phyloP scores from a whole-genome alignment of 176 grass and related monocot species.

The Zea luxurians region DNA sequence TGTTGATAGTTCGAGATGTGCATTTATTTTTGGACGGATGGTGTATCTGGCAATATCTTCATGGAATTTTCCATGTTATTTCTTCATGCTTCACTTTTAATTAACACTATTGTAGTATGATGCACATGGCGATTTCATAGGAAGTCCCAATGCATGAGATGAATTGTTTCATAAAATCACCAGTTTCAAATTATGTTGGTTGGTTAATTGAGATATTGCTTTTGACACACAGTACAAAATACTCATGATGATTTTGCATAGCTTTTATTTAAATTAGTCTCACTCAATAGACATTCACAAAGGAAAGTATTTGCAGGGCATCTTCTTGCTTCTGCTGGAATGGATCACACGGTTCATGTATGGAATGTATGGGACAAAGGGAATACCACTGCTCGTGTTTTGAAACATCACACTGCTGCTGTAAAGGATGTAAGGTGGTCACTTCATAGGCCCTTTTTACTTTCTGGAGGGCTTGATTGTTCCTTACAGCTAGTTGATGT shows the following conservation, averaged over 20 bases:
- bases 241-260: conserved; percentile 5
- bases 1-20: too few relatives aligned
- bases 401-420: conserved; percentile 65
- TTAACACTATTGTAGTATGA: background rate
- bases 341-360: conserved; percentile 69
- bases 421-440: conserved; percentile 88
- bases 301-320: conserved; percentile 52
- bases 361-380: conserved; percentile 80
- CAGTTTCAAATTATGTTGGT: conserved; percentile 9
- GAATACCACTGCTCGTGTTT: conserved; percentile 54
- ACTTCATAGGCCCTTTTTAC: conserved; percentile 46
- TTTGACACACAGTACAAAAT: background rate
- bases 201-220: background rate
- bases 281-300: conserved; percentile 16
- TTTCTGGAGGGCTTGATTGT: conserved; percentile 77
- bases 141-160: background rate
- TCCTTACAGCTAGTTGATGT: conserved; percentile 62
- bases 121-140: background rate
- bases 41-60: background rate
- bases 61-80: background rate
- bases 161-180: conserved; percentile 13
- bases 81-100: background rate
- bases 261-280: conserved; percentile 17
- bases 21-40: too few relatives aligned
- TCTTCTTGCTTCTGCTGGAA: conserved; percentile 93